These are phyloP conservation scores for Neonectria sp. DNA, from an alignment of 2,329 filamentous ascomycete species.

Conservation along the genomic window DNA sequence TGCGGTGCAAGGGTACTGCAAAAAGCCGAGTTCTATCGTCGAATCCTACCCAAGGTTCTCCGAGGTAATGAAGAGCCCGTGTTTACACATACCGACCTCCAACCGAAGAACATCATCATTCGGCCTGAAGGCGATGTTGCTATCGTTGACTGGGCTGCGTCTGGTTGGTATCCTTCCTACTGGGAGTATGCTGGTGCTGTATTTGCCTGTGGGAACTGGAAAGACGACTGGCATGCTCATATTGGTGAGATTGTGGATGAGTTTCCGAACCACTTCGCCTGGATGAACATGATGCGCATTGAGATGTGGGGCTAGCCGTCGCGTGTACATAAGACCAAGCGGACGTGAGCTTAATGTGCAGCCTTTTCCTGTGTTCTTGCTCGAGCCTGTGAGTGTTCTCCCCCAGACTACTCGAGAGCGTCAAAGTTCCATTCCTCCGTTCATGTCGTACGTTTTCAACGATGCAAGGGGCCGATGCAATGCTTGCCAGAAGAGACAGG, in stretches of 20 bases:
- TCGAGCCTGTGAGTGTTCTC: no score
- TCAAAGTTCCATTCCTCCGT: no score
- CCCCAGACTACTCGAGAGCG: no score
- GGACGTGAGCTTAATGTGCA: no score
- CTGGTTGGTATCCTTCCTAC: slow-evolving; percentile 30
- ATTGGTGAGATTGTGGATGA: slow-evolving; percentile 3
- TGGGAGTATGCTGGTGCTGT: slow-evolving; percentile 27
- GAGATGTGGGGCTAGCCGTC: background rate
- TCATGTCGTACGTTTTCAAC: no score
- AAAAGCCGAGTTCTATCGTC: slow-evolving; percentile 13
- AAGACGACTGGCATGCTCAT: slow-evolving; percentile 26
- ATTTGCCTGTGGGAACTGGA: slow-evolving; percentile 13
- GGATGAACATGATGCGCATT: slow-evolving; percentile 2
- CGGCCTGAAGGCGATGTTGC: background rate
- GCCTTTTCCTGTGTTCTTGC: no score
- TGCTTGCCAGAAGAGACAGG: no score
- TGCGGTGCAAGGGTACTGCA: background rate
- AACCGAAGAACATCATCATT: slow-evolving; percentile 33
- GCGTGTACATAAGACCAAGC: no score
- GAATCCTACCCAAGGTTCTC: slow-evolving; percentile 14
- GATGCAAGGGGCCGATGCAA: no score
- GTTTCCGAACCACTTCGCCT: slow-evolving; percentile 13
- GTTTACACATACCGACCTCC: slow-evolving; percentile 33
- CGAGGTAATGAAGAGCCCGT: slow-evolving; percentile 8
- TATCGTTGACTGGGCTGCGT: slow-evolving; percentile 28